phyloP scores from a whole-genome alignment of 1,139 yeast genomes.

The Lodderomyces parapsilosis region DNA sequence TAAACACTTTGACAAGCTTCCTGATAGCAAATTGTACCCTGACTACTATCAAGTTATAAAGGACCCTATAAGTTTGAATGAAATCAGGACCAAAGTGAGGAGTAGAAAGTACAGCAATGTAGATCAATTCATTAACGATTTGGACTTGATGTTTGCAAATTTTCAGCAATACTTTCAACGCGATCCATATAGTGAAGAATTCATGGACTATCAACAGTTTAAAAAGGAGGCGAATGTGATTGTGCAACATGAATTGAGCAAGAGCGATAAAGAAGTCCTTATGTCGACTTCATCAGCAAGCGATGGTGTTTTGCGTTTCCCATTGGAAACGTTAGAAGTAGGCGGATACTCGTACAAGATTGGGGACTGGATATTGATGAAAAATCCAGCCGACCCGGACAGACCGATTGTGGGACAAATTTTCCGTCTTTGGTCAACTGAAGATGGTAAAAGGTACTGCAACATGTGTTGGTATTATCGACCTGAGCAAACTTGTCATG shows the following conservation, averaged over 20 bases:
- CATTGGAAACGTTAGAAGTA: slow-evolving; percentile 71
- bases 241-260: slow-evolving; percentile 69
- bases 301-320: slow-evolving; percentile 60
- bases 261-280: slow-evolving; percentile 79
- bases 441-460: slow-evolving; percentile 82
- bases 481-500: slow-evolving; percentile 96
- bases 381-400: slow-evolving; percentile 81
- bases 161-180: slow-evolving; percentile 62
- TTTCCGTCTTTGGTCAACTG: slow-evolving; percentile 85
- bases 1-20: slow-evolving; percentile 75
- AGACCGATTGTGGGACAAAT: slow-evolving; percentile 94
- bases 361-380: slow-evolving; percentile 93
- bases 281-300: slow-evolving; percentile 62
- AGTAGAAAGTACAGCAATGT: slow-evolving; percentile 78
- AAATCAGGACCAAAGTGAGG: slow-evolving; percentile 79
- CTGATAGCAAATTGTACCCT: slow-evolving; percentile 65
- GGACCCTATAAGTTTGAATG: slow-evolving; percentile 79
- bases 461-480: slow-evolving; percentile 98
- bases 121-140: slow-evolving; percentile 73
- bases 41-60: slow-evolving; percentile 64
- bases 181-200: slow-evolving; percentile 61
- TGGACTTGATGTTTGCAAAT: slow-evolving; percentile 72
- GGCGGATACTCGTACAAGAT: slow-evolving; percentile 74
- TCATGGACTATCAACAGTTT: slow-evolving; percentile 37
- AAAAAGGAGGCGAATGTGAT: slow-evolving; percentile 61